phyloP scores from a whole-genome alignment of 768 basidiomycete species.

The Hemileccinum impolitum region DNA sequence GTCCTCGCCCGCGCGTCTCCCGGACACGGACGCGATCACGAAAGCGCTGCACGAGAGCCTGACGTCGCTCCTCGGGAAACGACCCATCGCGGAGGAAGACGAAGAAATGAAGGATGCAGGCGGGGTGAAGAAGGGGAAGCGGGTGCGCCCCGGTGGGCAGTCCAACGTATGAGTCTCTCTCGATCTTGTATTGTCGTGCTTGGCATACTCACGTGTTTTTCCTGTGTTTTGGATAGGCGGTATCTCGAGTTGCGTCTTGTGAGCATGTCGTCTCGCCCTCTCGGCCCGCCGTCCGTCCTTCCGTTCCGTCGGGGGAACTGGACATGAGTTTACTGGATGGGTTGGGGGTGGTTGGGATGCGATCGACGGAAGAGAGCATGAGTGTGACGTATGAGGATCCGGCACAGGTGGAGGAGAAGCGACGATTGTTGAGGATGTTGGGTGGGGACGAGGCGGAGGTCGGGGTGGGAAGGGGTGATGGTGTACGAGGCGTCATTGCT shows the following conservation, averaged over 20 bases:
- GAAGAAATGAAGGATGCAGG: conserved; percentile 14
- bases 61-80: conserved; percentile 66
- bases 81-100: conserved; percentile 45
- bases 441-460: conserved; percentile 18
- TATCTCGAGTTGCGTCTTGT: conserved; percentile 39
- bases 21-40: conserved; percentile 45
- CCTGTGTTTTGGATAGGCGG: neutral
- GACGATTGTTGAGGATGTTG: conserved; percentile 54
- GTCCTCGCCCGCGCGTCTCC: conserved; percentile 33
- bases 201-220: neutral
- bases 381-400: conserved; percentile 70
- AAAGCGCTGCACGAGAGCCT: conserved; percentile 67
- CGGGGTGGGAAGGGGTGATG: conserved; percentile 17
- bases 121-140: conserved; percentile 30
- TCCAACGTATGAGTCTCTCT: conserved; percentile 30
- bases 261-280: conserved; percentile 19
- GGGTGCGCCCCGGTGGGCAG: conserved; percentile 36
- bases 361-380: conserved; percentile 42
- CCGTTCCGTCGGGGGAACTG: conserved; percentile 16
- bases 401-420: conserved; percentile 54
- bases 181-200: neutral
- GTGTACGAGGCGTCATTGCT: conserved; percentile 14
- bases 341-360: conserved; percentile 11
- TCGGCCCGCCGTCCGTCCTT: conserved; percentile 4
- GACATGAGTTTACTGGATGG: conserved; percentile 30